Evolutionary conservation across 2,329 filamentous ascomycete genomes (phyloP).

Genomic region (Aspergillus tanneri): DNA sequence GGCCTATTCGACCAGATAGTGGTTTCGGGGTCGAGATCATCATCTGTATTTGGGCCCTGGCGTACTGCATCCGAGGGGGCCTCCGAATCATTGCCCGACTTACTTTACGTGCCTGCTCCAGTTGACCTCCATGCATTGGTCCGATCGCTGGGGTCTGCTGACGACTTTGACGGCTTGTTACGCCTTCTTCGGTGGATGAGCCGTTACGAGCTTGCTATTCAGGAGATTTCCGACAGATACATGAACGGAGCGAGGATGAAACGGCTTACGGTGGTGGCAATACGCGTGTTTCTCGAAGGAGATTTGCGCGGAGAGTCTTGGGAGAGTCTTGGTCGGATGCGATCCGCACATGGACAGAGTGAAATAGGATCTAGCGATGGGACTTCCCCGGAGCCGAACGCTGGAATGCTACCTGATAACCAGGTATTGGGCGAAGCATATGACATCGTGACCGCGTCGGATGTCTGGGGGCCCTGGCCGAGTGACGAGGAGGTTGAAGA

Average conservation of each 20-base stretch:
- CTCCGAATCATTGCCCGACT: conserved; percentile 26
- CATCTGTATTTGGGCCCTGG: conserved; percentile 23
- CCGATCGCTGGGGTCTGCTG: conserved; percentile 40
- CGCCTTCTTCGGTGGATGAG: conserved; percentile 46
- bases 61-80: conserved; percentile 10
- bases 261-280: conserved; percentile 42
- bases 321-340: background rate
- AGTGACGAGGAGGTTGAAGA: conserved; percentile 40
- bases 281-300: conserved; percentile 42
- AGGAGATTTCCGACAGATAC: conserved; percentile 35
- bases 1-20: conserved; percentile 37
- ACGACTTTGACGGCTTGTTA: conserved; percentile 42
- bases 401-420: conserved; percentile 26
- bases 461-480: conserved; percentile 43
- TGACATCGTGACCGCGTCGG: conserved; percentile 37
- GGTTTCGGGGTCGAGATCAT: conserved; percentile 26
- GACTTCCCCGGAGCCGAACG: background rate
- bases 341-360: background rate
- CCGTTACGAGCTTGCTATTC: conserved; percentile 31
- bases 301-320: conserved; percentile 22
- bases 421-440: conserved; percentile 35
- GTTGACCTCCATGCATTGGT: conserved; percentile 44
- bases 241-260: conserved; percentile 40
- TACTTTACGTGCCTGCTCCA: conserved; percentile 39
- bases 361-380: background rate